A percentile compares a stretch with the other conserved stretches of the same genome.
phyloP scores from a whole-genome alignment of 1,284 basidiomycete genomes.

The Microbotryum scabiosae region DNA sequence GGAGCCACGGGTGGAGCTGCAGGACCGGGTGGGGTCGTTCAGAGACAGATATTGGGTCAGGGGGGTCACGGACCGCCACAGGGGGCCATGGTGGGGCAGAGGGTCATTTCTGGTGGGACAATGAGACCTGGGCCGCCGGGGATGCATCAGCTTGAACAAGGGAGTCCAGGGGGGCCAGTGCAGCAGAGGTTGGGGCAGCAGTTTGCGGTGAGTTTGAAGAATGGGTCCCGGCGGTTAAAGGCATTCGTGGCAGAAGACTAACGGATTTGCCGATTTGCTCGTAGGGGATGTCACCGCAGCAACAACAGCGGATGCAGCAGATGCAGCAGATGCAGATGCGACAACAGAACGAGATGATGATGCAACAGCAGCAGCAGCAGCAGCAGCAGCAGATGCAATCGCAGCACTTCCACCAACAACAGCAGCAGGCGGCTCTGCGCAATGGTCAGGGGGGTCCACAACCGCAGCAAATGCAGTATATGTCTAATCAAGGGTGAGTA shows the following conservation, averaged over 20 bases:
- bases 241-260: too few species aligned
- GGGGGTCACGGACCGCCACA: not conserved
- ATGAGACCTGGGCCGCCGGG: not conserved
- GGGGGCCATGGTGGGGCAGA: not conserved
- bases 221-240: too few species aligned
- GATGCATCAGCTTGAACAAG: not conserved
- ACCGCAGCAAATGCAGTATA: conserved; percentile 3
- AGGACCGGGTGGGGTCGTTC: not conserved
- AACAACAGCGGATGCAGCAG: conserved; percentile 10
- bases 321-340: conserved; percentile 11
- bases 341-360: conserved; percentile 10
- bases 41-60: not conserved
- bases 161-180: not conserved
- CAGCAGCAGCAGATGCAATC: not conserved
- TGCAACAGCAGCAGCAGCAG: conserved; percentile 12
- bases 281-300: conserved; percentile 3
- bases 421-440: not conserved
- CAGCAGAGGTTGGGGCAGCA: conserved; percentile 9
- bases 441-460: not conserved
- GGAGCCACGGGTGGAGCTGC: not conserved
- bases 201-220: not conserved
- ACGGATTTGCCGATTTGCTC: too few species aligned
- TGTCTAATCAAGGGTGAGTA: conserved; percentile 12
- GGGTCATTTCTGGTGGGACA: not conserved
- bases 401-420: not conserved